phyloP scores from a whole-genome alignment of 768 basidiomycete genomes.

The Astraeus odoratus region DNA sequence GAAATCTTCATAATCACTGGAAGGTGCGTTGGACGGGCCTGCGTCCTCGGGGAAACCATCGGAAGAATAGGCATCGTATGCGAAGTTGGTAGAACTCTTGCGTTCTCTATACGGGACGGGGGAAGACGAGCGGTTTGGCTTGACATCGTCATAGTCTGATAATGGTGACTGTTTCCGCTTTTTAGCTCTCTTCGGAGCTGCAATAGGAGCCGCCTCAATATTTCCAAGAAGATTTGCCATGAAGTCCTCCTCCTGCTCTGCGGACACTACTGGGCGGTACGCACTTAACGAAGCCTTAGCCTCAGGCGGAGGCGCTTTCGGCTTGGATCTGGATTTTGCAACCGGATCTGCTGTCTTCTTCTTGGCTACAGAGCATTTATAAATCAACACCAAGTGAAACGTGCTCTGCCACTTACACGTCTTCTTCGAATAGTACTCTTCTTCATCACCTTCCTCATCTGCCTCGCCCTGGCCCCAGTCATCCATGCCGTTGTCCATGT shows the following conservation, averaged over 20 bases:
- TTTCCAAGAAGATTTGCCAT: conserved; percentile 75
- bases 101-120: conserved; percentile 33
- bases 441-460: conserved; percentile 49
- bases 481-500: conserved; percentile 95
- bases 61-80: conserved; percentile 32
- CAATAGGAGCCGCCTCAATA: conserved; percentile 48
- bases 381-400: not conserved
- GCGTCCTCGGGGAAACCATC: conserved; percentile 24
- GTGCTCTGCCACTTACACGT: conserved; percentile 28
- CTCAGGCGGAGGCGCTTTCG: conserved; percentile 43
- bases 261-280: conserved; percentile 72
- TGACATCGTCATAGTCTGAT: conserved; percentile 29
- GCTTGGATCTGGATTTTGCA: conserved; percentile 33
- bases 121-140: conserved; percentile 30
- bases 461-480: conserved; percentile 69
- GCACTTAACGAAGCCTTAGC: conserved; percentile 62
- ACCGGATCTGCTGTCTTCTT: conserved; percentile 15
- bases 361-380: conserved; percentile 20
- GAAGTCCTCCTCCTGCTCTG: conserved; percentile 81
- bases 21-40: conserved; percentile 22
- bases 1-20: conserved; percentile 50
- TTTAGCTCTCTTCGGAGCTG: conserved; percentile 33
- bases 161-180: conserved; percentile 65
- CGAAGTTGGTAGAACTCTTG: conserved; percentile 21
- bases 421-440: conserved; percentile 27